These are phyloP conservation scores for Rubia balearica DNA, from an alignment of 305 asterid species.

Conservation along the genomic window DNA sequence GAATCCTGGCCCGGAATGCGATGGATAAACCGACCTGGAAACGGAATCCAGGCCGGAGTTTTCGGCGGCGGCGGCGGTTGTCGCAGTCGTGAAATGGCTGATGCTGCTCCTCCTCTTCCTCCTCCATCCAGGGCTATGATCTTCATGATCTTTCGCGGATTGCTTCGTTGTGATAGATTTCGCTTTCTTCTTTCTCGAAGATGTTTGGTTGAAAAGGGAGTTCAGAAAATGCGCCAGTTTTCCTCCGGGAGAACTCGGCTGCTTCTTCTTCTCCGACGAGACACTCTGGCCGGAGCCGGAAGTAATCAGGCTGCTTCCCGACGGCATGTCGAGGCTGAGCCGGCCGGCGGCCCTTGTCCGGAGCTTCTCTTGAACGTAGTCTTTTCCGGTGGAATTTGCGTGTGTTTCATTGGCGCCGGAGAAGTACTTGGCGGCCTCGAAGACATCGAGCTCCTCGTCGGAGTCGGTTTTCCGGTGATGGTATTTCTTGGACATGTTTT, in stretches of 20 bases:
- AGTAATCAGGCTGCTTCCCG: constrained; percentile 23
- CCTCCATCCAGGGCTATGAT: constrained; percentile 38
- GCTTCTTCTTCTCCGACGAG: constrained; percentile 33
- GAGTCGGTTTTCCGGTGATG: constrained; percentile 47
- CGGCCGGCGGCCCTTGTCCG: constrained; percentile 16
- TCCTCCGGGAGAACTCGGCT: constrained; percentile 52
- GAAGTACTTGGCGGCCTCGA: constrained; percentile 82
- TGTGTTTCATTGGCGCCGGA: constrained; percentile 36
- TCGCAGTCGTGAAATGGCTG: constrained; percentile 33
- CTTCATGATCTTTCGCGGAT: constrained; percentile 26
- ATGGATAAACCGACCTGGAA: constrained; percentile 19
- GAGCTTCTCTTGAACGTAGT: constrained; percentile 18
- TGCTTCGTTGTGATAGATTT: constrained; percentile 15
- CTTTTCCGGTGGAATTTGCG: constrained; percentile 7
- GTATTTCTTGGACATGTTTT: constrained; percentile 32
- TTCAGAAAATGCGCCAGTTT: constrained; percentile 42
- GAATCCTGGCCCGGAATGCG: constrained; percentile 36
- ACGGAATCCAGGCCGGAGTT: constrained; percentile 15
- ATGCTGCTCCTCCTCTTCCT: constrained; percentile 72
- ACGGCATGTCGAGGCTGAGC: constrained; percentile 64
- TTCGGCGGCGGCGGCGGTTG: not conserved
- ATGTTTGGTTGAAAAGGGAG: constrained; percentile 38
- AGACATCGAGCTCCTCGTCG: constrained; percentile 75
- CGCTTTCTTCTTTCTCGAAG: constrained; percentile 37
- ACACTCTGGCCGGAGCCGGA: constrained; percentile 7